phyloP scores from a whole-genome alignment of 768 basidiomycete genomes.

The Obba rivulosa region DNA sequence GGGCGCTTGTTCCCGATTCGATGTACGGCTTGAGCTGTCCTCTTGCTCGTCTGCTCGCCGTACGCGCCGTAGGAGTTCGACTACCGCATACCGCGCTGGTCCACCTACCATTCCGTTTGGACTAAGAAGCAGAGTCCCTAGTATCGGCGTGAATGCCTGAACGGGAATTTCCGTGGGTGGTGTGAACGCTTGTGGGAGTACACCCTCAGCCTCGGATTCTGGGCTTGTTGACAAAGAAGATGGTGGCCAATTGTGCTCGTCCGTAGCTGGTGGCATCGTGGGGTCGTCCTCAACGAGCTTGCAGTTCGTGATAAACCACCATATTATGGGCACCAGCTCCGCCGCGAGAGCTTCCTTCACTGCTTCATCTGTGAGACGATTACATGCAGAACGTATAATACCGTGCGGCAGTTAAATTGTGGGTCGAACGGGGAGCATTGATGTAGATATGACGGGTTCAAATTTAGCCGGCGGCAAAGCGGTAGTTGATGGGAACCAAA shows the following conservation, averaged over 20 bases:
- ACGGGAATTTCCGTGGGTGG: constrained; percentile 53
- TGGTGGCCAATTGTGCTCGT: constrained; percentile 4
- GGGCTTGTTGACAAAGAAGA: background rate
- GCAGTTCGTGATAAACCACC: constrained; percentile 79
- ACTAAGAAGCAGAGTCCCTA: constrained; percentile 84
- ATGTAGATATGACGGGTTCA: constrained; percentile 1
- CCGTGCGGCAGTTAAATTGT: background rate
- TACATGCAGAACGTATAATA: background rate
- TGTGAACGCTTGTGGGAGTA: constrained; percentile 1
- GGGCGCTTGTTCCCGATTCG: background rate
- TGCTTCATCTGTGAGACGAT: constrained; percentile 54
- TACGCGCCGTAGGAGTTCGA: constrained; percentile 70
- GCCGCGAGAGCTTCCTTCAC: constrained; percentile 86
- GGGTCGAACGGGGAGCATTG: background rate
- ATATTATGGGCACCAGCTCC: constrained; percentile 76
- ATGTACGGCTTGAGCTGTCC: background rate
- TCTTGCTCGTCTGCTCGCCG: constrained; percentile 48
- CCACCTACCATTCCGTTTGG: constrained; percentile 70
- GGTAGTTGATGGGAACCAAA: constrained; percentile 1
- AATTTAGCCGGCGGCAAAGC: constrained; percentile 3
- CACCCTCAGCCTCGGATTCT: background rate
- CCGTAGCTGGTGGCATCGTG: constrained; percentile 4
- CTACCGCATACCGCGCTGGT: constrained; percentile 68
- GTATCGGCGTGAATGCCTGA: constrained; percentile 85
- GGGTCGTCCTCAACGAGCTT: constrained; percentile 22